phyloP scores from a whole-genome alignment of 306 rosid species.

The Quercus engelmannii region DNA sequence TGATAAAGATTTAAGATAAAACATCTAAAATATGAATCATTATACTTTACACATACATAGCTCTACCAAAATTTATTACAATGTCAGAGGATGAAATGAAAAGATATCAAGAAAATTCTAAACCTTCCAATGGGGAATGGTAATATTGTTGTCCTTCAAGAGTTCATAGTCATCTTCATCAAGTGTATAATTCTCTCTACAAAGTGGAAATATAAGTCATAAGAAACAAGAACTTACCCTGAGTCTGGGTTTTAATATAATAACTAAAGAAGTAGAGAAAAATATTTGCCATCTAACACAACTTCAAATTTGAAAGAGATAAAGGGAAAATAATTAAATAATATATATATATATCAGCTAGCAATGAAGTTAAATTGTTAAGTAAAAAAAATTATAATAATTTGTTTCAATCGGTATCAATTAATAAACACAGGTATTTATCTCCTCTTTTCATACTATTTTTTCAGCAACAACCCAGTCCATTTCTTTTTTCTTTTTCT shows the following conservation, averaged over 20 bases:
- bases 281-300: neutral
- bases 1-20: slow-evolving; percentile 16
- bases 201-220: slow-evolving; percentile 17
- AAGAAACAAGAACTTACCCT: slow-evolving; percentile 6
- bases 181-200: slow-evolving; percentile 83
- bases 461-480: neutral
- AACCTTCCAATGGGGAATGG: slow-evolving; percentile 85
- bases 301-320: neutral
- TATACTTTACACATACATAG: neutral
- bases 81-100: neutral
- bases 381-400: neutral
- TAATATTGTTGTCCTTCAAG: slow-evolving; percentile 86
- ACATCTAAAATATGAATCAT: neutral
- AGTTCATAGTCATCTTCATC: slow-evolving; percentile 98
- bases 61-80: neutral
- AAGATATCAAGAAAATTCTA: slow-evolving; percentile 9
- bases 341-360: neutral
- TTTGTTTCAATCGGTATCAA: neutral
- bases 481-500: neutral
- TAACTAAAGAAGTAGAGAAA: neutral
- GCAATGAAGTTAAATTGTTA: neutral
- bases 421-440: neutral
- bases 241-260: neutral
- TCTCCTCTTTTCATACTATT: no score
- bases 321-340: neutral